Evolutionary conservation across 176 grass and related monocot genomes (phyloP).

Genomic region (Tuctoria greenei): DNA sequence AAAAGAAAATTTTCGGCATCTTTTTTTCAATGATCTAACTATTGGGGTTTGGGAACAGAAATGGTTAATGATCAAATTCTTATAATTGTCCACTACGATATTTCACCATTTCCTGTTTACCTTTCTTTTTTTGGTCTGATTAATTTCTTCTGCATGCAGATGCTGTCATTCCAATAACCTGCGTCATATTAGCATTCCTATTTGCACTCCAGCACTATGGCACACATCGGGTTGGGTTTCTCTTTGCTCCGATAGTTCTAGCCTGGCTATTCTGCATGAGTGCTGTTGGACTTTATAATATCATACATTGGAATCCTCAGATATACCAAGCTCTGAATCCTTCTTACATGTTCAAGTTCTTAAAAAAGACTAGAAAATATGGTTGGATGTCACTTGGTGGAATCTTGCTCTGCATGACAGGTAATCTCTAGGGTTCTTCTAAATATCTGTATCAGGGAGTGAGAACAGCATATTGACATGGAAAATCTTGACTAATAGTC

Average conservation of each 20-base stretch:
- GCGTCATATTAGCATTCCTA: conserved; percentile 78
- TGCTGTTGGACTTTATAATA: conserved; percentile 88
- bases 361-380: conserved; percentile 89
- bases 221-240: conserved; percentile 79
- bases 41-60: neutral
- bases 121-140: neutral
- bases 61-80: neutral
- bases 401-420: conserved; percentile 96
- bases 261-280: conserved; percentile 92
- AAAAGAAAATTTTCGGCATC: neutral
- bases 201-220: conserved; percentile 97
- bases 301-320: conserved; percentile 83
- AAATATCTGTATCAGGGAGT: conserved; percentile 19
- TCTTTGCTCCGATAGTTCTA: conserved; percentile 87
- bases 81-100: conserved; percentile 2
- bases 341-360: conserved; percentile 86
- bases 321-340: conserved; percentile 88
- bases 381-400: conserved; percentile 99
- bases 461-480: neutral
- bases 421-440: conserved; percentile 35
- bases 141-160: conserved; percentile 52
- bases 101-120: neutral
- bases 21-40: neutral
- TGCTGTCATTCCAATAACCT: conserved; percentile 91
- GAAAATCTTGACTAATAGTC: conserved; percentile 13